phyloP scores from a whole-genome alignment of 352 stramenopile species.

The Phytophthora chlamydospora region DNA sequence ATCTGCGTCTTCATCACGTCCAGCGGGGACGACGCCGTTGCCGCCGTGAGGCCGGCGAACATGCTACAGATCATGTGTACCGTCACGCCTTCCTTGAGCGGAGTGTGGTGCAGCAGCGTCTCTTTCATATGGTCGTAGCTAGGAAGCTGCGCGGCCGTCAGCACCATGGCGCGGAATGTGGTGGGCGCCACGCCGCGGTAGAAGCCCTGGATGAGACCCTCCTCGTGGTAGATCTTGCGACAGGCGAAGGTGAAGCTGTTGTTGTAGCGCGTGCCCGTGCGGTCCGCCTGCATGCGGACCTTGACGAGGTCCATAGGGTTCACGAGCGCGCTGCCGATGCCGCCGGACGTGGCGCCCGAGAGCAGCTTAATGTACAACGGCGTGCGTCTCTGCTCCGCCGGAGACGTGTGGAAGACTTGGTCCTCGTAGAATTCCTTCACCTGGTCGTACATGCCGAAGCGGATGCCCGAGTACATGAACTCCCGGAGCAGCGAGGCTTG shows the following conservation, averaged over 20 bases:
- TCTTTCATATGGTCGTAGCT: conserved; percentile 87
- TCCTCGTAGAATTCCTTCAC: conserved; percentile 78
- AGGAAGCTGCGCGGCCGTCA: conserved; percentile 77
- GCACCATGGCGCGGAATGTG: conserved; percentile 69
- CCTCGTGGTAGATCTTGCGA: conserved; percentile 61
- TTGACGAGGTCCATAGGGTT: conserved; percentile 86
- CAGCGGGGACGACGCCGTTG: conserved; percentile 70
- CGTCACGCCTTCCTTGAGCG: conserved; percentile 59
- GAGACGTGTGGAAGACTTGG: conserved; percentile 48
- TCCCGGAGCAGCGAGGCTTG: conserved; percentile 70
- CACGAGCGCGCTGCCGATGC: conserved; percentile 66
- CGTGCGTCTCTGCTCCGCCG: conserved; percentile 37
- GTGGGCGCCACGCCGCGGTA: conserved; percentile 76
- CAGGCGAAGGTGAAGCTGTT: conserved; percentile 72
- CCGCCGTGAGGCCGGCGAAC: conserved; percentile 74
- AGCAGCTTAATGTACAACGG: conserved; percentile 75
- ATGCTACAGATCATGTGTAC: conserved; percentile 77
- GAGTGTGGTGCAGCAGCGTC: conserved; percentile 53
- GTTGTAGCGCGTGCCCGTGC: conserved; percentile 61
- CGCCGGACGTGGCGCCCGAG: conserved; percentile 63
- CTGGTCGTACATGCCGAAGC: conserved; percentile 81
- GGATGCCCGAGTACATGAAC: conserved; percentile 78
- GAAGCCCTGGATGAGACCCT: conserved; percentile 68
- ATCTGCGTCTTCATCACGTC: conserved; percentile 90
- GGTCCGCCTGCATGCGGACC: conserved; percentile 80